Percentiles rank a stretch among this genome's conserved stretches.
These are phyloP conservation scores for Mentha longifolia DNA, from an alignment of 257 asterid species.

Conservation along the genomic window DNA sequence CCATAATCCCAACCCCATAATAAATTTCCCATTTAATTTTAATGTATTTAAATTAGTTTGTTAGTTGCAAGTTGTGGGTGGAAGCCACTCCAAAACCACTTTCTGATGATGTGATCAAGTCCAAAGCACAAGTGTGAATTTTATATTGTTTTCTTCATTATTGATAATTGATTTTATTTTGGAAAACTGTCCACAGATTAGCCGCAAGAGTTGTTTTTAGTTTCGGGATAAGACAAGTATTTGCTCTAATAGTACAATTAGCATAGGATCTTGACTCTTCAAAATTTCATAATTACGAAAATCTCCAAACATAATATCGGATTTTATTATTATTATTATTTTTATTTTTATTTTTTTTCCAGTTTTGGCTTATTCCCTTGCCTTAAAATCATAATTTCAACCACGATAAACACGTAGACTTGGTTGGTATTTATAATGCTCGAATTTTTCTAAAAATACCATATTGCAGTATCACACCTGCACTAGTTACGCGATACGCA, in stretches of 20 bases:
- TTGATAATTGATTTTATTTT: constrained; percentile 26
- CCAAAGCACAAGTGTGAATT: constrained; percentile 29
- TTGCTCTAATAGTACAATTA: neutral
- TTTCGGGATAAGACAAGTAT: constrained; percentile 12
- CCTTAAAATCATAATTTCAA: constrained; percentile 15
- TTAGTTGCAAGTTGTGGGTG: constrained; percentile 44
- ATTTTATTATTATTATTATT: no score
- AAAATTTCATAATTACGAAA: neutral
- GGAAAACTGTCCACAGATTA: constrained; percentile 30
- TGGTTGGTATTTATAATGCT: no score
- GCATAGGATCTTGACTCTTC: constrained; percentile 1
- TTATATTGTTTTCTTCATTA: neutral
- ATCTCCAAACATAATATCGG: neutral
- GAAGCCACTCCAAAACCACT: constrained; percentile 42
- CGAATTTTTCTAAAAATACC: no score
- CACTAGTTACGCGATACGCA: no score
- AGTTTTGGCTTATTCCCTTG: constrained; percentile 16
- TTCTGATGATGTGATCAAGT: constrained; percentile 41
- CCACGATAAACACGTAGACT: no score
- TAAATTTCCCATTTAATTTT: constrained; percentile 4
- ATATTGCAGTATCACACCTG: no score
- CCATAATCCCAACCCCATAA: constrained; percentile 22
- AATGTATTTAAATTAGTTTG: neutral
- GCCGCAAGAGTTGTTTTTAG: constrained; percentile 28
- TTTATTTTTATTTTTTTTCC: neutral